Conservation (phyloP, 1,284 basidiomycete genomes). For the Fistulina hepatica region DNA sequence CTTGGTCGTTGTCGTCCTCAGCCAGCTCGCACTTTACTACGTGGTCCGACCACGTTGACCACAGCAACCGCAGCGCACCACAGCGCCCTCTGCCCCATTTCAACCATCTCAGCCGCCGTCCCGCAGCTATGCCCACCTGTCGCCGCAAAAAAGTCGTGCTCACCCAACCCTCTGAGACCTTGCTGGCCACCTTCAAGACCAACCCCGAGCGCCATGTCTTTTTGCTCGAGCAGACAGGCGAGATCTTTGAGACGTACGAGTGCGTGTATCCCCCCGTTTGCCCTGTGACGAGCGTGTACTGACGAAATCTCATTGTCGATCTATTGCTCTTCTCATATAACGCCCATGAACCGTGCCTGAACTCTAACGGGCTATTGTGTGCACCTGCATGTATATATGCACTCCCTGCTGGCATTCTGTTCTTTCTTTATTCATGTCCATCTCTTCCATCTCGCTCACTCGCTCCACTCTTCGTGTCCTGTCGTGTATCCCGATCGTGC, state of each 20-base stretch:
- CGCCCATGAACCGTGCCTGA: too few species aligned
- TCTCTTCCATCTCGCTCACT: too few species aligned
- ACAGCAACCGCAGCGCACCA: too few species aligned
- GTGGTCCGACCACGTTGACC: too few species aligned
- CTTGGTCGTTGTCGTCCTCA: too few species aligned
- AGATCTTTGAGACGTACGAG: slow-evolving; percentile 94
- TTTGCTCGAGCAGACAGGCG: slow-evolving; percentile 85
- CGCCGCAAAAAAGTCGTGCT: slow-evolving; percentile 85
- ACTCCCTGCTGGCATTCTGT: slow-evolving; percentile 16
- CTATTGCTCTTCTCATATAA: too few species aligned
- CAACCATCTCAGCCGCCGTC: slow-evolving; percentile 7
- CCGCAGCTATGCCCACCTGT: slow-evolving; percentile 66
- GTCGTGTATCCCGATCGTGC: slow-evolving; percentile 11
- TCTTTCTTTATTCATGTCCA: slow-evolving; percentile 17
- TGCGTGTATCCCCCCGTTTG: slow-evolving; percentile 32
- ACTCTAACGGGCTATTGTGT: too few species aligned
- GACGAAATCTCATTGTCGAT: too few species aligned
- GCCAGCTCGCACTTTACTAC: too few species aligned
- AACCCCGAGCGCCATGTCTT: slow-evolving; percentile 70
- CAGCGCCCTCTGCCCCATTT: too few species aligned
- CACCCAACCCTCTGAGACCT: slow-evolving; percentile 62
- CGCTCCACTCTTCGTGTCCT: background rate
- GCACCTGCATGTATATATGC: too few species aligned
- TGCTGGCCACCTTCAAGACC: slow-evolving; percentile 50
- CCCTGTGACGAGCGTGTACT: slow-evolving; percentile 13